Percentiles rank a stretch among this genome's conserved stretches.
These are phyloP conservation scores for Gynochthodes officinalis DNA, from an alignment of 257 asterid species.

Conservation along the genomic window DNA sequence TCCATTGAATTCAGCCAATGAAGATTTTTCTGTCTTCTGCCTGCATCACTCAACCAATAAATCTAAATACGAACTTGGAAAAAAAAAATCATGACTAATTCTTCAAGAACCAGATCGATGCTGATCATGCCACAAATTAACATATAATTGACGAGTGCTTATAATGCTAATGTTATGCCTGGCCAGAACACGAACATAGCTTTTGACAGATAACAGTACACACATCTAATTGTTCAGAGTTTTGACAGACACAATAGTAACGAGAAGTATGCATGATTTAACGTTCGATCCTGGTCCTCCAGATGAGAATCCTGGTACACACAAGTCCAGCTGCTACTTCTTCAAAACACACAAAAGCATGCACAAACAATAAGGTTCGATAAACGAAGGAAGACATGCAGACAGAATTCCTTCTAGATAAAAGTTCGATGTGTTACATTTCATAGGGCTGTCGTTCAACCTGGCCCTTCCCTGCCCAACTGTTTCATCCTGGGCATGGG, in stretches of 20 bases:
- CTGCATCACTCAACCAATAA: too few relatives aligned
- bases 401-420: slow-evolving; percentile 22
- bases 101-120: too few relatives aligned
- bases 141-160: background rate
- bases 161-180: background rate
- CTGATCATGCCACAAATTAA: background rate
- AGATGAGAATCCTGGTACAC: slow-evolving; percentile 11
- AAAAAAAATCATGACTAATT: too few relatives aligned
- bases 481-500: slow-evolving; percentile 23
- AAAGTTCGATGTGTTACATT: slow-evolving; percentile 34
- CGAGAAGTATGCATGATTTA: too few relatives aligned
- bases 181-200: background rate
- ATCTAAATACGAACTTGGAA: too few relatives aligned
- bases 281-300: background rate
- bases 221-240: background rate
- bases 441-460: slow-evolving; percentile 17
- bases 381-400: slow-evolving; percentile 4
- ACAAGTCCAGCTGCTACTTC: background rate
- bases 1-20: too few relatives aligned
- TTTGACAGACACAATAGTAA: slow-evolving; percentile 5
- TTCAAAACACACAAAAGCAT: background rate
- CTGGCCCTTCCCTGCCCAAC: background rate
- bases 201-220: background rate
- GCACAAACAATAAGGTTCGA: slow-evolving; percentile 11
- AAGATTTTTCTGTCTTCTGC: too few relatives aligned